These are phyloP conservation scores for Colletotrichum acutatum DNA, from an alignment of 2,329 filamentous ascomycete genomes.

Conservation along the genomic window DNA sequence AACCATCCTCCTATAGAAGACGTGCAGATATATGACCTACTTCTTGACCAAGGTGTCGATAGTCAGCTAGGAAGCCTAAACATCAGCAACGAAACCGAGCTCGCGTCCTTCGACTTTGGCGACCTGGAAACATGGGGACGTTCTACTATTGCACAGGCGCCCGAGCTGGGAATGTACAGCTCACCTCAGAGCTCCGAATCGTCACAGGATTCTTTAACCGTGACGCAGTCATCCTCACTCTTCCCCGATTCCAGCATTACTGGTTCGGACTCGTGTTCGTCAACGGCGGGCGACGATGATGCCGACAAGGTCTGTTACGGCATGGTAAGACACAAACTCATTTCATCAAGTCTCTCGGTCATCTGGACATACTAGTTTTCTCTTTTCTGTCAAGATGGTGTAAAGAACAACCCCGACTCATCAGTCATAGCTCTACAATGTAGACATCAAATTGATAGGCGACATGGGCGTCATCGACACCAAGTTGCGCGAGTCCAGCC, in stretches of 20 bases:
- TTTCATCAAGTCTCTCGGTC: neutral
- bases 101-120: neutral
- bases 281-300: conserved; percentile 22
- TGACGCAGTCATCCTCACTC: conserved; percentile 22
- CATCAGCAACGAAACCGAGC: neutral
- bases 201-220: conserved; percentile 13
- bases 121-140: conserved; percentile 6
- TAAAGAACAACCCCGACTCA: conserved; percentile 2
- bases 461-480: conserved; percentile 37
- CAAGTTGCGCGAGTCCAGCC: conserved; percentile 34
- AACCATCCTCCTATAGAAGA: neutral
- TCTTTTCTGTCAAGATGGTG: neutral
- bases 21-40: neutral
- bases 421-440: conserved; percentile 38
- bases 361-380: neutral
- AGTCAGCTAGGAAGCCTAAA: conserved; percentile 1
- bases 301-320: conserved; percentile 41
- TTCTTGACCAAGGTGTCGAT: neutral
- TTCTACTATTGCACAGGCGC: neutral
- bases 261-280: conserved; percentile 19
- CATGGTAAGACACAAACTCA: conserved; percentile 37
- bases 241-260: conserved; percentile 12
- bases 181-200: conserved; percentile 9
- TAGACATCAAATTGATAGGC: conserved; percentile 40
- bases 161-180: neutral